Evolutionary conservation across 2,329 filamentous ascomycete genomes (phyloP).

Genomic region (Cladophialophora yegresii): DNA sequence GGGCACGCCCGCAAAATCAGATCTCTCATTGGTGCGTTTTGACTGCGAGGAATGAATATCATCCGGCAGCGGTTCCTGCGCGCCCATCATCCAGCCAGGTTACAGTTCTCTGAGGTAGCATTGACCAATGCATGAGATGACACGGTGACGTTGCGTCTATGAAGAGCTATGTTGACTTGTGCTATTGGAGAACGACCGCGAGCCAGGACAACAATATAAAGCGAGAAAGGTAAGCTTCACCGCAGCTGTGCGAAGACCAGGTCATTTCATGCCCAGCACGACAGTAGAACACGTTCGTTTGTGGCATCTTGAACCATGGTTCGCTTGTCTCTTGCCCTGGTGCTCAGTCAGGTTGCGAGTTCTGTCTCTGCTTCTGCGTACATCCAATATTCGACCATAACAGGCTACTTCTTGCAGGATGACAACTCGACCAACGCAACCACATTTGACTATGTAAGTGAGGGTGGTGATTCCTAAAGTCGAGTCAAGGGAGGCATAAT

Average conservation of each 20-base stretch:
- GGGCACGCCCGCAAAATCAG: constrained; percentile 1
- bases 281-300: neutral
- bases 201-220: neutral
- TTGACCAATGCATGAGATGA: constrained; percentile 10
- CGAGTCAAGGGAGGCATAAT: neutral
- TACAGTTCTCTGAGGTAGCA: constrained; percentile 7
- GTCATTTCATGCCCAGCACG: neutral
- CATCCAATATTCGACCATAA: constrained; percentile 45
- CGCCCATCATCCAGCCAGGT: neutral
- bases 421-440: constrained; percentile 51
- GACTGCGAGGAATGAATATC: neutral
- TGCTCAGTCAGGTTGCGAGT: constrained; percentile 14
- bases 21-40: neutral
- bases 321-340: constrained; percentile 11
- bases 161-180: neutral
- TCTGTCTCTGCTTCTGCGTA: constrained; percentile 20
- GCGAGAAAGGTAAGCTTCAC: neutral
- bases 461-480: neutral
- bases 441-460: constrained; percentile 53
- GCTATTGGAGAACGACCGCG: neutral
- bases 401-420: constrained; percentile 55
- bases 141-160: neutral
- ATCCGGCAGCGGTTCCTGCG: neutral
- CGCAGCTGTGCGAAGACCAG: neutral
- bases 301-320: constrained; percentile 19